Evolutionary conservation across 2,329 filamentous ascomycete species (phyloP).

Genomic region (Dactylellina parvicollis): DNA sequence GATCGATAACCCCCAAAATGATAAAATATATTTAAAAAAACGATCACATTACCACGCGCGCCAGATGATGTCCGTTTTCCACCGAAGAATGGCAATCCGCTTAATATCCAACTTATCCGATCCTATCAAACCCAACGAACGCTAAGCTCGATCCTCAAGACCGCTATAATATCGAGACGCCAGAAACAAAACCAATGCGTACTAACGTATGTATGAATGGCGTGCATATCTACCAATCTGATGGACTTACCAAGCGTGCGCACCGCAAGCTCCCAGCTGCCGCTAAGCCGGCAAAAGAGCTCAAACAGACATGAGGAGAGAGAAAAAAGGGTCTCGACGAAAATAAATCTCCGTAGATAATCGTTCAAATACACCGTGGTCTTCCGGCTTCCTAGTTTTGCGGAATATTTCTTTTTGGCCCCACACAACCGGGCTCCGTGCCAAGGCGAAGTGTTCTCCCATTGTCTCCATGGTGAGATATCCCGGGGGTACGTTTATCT

Average conservation of each 20-base stretch:
- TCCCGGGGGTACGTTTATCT: too few relatives aligned
- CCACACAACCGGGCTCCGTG: slow-evolving; percentile 34
- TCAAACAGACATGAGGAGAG: too few relatives aligned
- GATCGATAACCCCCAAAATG: background rate
- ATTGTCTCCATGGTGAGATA: background rate
- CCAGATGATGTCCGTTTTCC: slow-evolving; percentile 1
- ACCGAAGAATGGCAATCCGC: background rate
- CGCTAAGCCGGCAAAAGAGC: slow-evolving; percentile 6
- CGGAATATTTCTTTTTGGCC: background rate
- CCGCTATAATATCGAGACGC: too few relatives aligned
- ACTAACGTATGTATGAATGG: background rate
- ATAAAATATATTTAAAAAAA: too few relatives aligned
- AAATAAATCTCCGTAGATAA: slow-evolving; percentile 40
- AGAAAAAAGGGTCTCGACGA: background rate
- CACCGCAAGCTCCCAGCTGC: background rate
- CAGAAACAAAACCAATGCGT: background rate
- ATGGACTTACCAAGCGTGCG: background rate
- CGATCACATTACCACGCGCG: background rate
- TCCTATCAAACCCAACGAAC: slow-evolving; percentile 2
- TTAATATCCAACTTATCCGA: slow-evolving; percentile 8
- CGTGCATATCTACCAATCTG: background rate
- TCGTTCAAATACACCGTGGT: slow-evolving; percentile 23
- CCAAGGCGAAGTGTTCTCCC: slow-evolving; percentile 13
- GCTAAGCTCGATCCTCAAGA: too few relatives aligned
- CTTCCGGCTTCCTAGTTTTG: slow-evolving; percentile 31